Percentiles rank a stretch among this genome's conserved stretches.
These are phyloP conservation scores for Hortiboletus flavorubellus DNA, from an alignment of 768 basidiomycete genomes.

Conservation along the genomic window DNA sequence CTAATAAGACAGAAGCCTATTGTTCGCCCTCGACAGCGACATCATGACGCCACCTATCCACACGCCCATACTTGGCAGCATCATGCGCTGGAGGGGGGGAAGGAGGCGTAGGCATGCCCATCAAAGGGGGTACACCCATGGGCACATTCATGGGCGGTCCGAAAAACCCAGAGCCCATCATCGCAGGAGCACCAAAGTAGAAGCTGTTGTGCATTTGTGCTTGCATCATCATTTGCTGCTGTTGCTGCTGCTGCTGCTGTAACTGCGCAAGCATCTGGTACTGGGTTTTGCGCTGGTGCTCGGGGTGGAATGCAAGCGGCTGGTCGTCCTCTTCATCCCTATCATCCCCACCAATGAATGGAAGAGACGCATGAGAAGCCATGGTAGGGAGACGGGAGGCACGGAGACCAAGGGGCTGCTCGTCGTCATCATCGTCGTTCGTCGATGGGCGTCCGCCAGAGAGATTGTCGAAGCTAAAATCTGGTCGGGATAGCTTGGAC, in stretches of 20 bases:
- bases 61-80: slow-evolving; percentile 60
- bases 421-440: slow-evolving; percentile 60
- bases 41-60: slow-evolving; percentile 80
- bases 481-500: slow-evolving; percentile 42
- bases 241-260: slow-evolving; percentile 53
- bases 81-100: slow-evolving; percentile 67
- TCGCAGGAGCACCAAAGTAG: slow-evolving; percentile 63
- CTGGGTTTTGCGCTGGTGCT: slow-evolving; percentile 74
- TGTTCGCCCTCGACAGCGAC: slow-evolving; percentile 68
- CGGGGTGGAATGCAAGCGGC: slow-evolving; percentile 71
- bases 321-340: slow-evolving; percentile 64
- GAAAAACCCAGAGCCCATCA: slow-evolving; percentile 72
- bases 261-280: slow-evolving; percentile 39
- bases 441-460: slow-evolving; percentile 11
- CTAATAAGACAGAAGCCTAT: slow-evolving; percentile 15
- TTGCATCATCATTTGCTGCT: slow-evolving; percentile 71
- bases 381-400: slow-evolving; percentile 44
- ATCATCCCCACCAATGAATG: slow-evolving; percentile 37
- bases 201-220: slow-evolving; percentile 73
- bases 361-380: slow-evolving; percentile 24
- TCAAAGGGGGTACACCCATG: slow-evolving; percentile 45
- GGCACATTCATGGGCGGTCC: slow-evolving; percentile 49
- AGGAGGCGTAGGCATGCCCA: slow-evolving; percentile 38
- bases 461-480: slow-evolving; percentile 40
- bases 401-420: slow-evolving; percentile 68